Evolutionary conservation across 306 rosid species (phyloP), one percentile per base, ranked within the genome.

Genomic region (Rubus idaeus): DNA sequence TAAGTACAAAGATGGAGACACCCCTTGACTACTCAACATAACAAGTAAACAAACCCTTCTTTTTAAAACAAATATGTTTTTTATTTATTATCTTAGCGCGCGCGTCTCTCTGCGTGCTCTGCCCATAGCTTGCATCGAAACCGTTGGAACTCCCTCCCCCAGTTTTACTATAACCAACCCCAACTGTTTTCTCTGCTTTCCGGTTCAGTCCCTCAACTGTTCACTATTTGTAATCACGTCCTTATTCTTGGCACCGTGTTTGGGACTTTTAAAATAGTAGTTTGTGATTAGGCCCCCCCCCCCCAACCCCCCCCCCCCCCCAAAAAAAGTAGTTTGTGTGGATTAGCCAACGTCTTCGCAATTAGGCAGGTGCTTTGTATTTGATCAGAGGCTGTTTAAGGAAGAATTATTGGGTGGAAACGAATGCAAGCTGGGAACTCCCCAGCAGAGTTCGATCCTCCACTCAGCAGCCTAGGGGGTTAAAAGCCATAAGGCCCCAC

Each of bases 111-210:
- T 49, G 68, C 45, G 10, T 21, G 12, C 37, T 40, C 67, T 52
- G 87, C 87, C 87, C 91, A 87, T 86, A 76, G 93, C 85, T 86
- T 89, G 77, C 75, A 39, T 3, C 6, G 77, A 86, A 77, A 88
- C 87, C 85, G 89, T 84, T 82, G 79, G 84, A 84, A 37, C 50
- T 39, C 8, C 42, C 44, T 50, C 79, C 51, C 56, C 42, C 62
- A 2, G 84, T 78, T 87, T 74, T 44, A 75, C 16, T 49, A 13
- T 44, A 78, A 80, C 88, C 73, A 84, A 86, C 74, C 74, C 10
- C 70, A 35, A 7, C 78, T 30, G 5, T 37, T 17, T 62, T 14
- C 58, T 60, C 53, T 53, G 0, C 10, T 61, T 62, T 14, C 18
- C 9, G 37, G 79, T 77, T 55, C 65, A 76, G 21, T 14, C 68